phyloP scores from a whole-genome alignment of 2,329 filamentous ascomycete species.

The Tolypocladium tundrense region DNA sequence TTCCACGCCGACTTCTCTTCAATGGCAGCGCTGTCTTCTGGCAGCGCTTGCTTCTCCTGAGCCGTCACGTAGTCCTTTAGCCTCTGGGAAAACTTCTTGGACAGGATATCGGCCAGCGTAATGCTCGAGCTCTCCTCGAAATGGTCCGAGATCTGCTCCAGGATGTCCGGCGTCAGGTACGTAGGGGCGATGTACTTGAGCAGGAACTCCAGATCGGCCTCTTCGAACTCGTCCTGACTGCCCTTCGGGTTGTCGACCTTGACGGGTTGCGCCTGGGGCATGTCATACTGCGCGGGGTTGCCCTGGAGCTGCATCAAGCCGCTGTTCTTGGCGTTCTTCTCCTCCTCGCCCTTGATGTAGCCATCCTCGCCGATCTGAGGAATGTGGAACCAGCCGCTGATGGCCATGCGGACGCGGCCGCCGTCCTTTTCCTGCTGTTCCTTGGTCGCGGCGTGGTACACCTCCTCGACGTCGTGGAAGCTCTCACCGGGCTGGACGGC shows the following conservation, averaged over 20 bases:
- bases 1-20: slow-evolving; percentile 54
- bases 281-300: slow-evolving; percentile 81
- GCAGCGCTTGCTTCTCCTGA: slow-evolving; percentile 43
- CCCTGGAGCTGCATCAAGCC: slow-evolving; percentile 88
- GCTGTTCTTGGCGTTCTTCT: slow-evolving; percentile 79
- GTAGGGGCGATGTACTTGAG: slow-evolving; percentile 83
- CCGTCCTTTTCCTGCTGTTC: slow-evolving; percentile 57
- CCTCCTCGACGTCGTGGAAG: slow-evolving; percentile 98
- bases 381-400: slow-evolving; percentile 98
- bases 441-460: slow-evolving; percentile 60
- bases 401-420: slow-evolving; percentile 85
- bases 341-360: slow-evolving; percentile 78
- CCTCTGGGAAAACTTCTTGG: slow-evolving; percentile 62
- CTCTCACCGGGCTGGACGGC: slow-evolving; percentile 97
- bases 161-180: slow-evolving; percentile 84
- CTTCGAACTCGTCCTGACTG: slow-evolving; percentile 53
- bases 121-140: slow-evolving; percentile 81
- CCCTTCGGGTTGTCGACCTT: slow-evolving; percentile 27
- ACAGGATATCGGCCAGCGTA: slow-evolving; percentile 68
- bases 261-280: slow-evolving; percentile 55
- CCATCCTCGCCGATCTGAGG: slow-evolving; percentile 91
- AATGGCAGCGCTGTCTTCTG: slow-evolving; percentile 41
- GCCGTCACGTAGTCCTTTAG: slow-evolving; percentile 62
- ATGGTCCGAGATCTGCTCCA: slow-evolving; percentile 68
- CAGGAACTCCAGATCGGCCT: slow-evolving; percentile 77